phyloP scores from a whole-genome alignment of 192 early-diverging fungal genomes.

The Umbelopsis sp. region DNA sequence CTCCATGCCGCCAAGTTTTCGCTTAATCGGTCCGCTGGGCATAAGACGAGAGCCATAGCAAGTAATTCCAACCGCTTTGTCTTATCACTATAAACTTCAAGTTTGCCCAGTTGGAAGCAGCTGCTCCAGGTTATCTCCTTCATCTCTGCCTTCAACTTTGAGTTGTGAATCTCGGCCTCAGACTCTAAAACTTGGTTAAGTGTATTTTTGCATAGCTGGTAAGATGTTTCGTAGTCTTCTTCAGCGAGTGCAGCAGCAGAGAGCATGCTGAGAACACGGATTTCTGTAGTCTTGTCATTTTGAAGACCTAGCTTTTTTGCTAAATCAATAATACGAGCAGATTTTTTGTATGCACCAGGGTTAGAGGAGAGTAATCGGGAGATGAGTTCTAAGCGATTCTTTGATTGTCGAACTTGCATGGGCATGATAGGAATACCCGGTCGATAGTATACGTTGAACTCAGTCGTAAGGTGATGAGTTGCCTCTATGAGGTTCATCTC shows the following conservation, averaged over 20 bases:
- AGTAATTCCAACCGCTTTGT: slow-evolving; percentile 49
- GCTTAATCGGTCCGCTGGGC: slow-evolving; percentile 47
- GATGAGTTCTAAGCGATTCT: slow-evolving; percentile 63
- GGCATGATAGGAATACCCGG: slow-evolving; percentile 62
- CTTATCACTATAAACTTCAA: slow-evolving; percentile 44
- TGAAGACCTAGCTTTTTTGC: slow-evolving; percentile 52
- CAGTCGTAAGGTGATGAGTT: slow-evolving; percentile 57
- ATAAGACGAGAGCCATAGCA: slow-evolving; percentile 55
- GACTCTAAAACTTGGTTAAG: slow-evolving; percentile 45
- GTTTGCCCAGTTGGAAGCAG: slow-evolving; percentile 44
- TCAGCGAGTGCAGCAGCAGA: slow-evolving; percentile 62
- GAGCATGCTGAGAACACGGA: slow-evolving; percentile 61
- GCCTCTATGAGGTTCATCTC: slow-evolving; percentile 75
- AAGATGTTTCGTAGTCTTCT: slow-evolving; percentile 52
- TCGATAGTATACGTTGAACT: slow-evolving; percentile 48
- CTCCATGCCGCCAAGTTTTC: slow-evolving; percentile 48
- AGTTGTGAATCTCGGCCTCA: neutral
- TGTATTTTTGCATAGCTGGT: slow-evolving; percentile 59
- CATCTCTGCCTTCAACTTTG: slow-evolving; percentile 20
- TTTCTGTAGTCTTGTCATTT: slow-evolving; percentile 45
- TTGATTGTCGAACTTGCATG: slow-evolving; percentile 67
- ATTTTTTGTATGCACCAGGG: slow-evolving; percentile 49
- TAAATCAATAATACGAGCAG: slow-evolving; percentile 56
- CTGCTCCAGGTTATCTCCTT: slow-evolving; percentile 41
- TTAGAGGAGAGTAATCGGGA: slow-evolving; percentile 56